Evolutionary conservation across 345 rosid genomes (phyloP).

Genomic region (Gossypium bickii): DNA sequence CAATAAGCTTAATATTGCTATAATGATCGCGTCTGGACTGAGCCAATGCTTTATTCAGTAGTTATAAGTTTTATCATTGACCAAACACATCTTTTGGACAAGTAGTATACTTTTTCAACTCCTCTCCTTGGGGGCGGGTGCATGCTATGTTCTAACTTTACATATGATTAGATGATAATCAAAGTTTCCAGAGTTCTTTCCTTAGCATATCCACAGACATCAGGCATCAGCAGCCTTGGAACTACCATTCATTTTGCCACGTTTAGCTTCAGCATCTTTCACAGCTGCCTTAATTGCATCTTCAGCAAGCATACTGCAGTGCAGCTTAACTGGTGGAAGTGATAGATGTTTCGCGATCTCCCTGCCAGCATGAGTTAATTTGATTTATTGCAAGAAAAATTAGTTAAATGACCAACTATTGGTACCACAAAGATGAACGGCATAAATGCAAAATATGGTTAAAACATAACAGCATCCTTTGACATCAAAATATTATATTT

Average conservation of each 20-base stretch:
- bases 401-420: not conserved
- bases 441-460: not conserved
- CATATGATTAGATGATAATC: not conserved
- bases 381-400: not conserved
- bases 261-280: slow-evolving; percentile 76
- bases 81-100: not conserved
- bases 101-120: not conserved
- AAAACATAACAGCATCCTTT: not conserved
- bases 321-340: slow-evolving; percentile 98
- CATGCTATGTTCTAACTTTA: too few relatives aligned
- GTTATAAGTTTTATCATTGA: not conserved
- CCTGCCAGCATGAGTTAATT: slow-evolving; percentile 30
- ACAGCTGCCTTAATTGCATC: slow-evolving; percentile 99
- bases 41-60: not conserved
- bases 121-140: too few relatives aligned
- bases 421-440: not conserved
- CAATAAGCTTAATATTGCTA: not conserved
- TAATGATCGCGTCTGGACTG: not conserved
- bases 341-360: slow-evolving; percentile 95
- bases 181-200: not conserved
- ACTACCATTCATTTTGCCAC: slow-evolving; percentile 29
- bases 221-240: slow-evolving; percentile 46
- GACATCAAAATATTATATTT: not conserved
- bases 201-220: not conserved
- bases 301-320: slow-evolving; percentile 99